Evolutionary conservation across 1,284 basidiomycete species (phyloP).

Genomic region (Rhodotorula sp.): DNA sequence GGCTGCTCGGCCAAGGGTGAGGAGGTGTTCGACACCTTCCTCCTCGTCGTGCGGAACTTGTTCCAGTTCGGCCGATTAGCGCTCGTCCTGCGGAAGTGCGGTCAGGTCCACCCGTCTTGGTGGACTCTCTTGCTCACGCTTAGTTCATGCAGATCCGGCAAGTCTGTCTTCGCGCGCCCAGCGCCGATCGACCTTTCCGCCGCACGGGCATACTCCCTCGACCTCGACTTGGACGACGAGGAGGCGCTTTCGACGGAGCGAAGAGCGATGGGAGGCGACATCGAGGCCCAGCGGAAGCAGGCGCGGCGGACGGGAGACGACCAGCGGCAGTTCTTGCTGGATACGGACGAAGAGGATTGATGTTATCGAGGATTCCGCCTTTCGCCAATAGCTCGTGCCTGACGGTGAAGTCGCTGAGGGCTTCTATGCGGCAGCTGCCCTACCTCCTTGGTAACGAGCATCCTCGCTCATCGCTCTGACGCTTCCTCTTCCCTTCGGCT

Average conservation of each 20-base stretch:
- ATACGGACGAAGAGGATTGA: constrained; percentile 26
- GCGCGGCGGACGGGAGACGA: constrained; percentile 7
- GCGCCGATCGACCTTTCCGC: constrained; percentile 82
- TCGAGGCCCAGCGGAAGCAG: constrained; percentile 36
- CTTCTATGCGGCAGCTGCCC: no score
- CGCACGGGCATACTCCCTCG: constrained; percentile 56
- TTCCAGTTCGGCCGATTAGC: constrained; percentile 87
- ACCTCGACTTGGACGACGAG: constrained; percentile 65
- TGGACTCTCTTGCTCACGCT: neutral
- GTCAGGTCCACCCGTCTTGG: constrained; percentile 24
- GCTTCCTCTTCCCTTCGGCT: no score
- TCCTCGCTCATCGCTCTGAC: no score
- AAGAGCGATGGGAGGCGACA: constrained; percentile 38
- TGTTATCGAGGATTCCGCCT: no score
- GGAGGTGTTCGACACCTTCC: constrained; percentile 82
- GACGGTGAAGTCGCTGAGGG: no score
- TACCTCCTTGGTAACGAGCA: no score
- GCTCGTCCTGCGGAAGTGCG: constrained; percentile 83
- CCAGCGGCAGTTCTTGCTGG: constrained; percentile 25
- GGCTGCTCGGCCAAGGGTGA: constrained; percentile 80
- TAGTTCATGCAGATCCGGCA: constrained; percentile 67
- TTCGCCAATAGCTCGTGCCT: no score
- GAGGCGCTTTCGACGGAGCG: constrained; percentile 41
- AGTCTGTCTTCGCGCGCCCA: constrained; percentile 86
- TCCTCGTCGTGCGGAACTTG: constrained; percentile 83